A percentile compares a stretch with the other conserved stretches of the same genome.
Conservation (phyloP, 83 land plant genomes). For the Diphasiastrum complanatum region DNA sequence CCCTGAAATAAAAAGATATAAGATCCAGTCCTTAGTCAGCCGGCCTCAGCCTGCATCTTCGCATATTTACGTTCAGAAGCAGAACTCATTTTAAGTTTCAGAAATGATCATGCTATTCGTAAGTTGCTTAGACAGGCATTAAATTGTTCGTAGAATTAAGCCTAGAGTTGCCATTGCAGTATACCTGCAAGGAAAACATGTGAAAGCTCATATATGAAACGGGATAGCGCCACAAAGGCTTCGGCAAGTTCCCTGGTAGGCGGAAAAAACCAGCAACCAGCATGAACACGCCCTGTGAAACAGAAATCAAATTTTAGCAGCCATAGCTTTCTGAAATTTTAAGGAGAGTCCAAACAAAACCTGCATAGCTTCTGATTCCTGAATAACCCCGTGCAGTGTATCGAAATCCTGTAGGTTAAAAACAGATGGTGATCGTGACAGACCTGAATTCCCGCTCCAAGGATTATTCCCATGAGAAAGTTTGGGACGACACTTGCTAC, state of each 20-base stretch:
- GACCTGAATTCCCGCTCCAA: constrained; percentile 42
- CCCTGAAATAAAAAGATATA: too few species aligned
- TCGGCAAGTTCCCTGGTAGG: constrained; percentile 50
- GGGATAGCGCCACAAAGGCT: constrained; percentile 74
- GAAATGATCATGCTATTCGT: background rate
- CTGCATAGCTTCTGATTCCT: background rate
- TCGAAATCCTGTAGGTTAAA: background rate
- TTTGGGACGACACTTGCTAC: constrained; percentile 44
- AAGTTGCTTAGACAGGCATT: background rate
- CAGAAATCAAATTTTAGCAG: background rate
- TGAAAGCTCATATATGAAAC: constrained; percentile 78
- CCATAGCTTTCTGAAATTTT: background rate
- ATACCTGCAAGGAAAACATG: constrained; percentile 64
- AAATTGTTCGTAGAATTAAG: background rate
- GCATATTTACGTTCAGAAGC: background rate
- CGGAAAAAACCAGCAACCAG: constrained; percentile 78
- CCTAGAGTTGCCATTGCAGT: background rate
- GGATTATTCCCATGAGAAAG: constrained; percentile 40
- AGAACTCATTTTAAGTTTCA: background rate
- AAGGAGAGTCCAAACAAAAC: background rate
- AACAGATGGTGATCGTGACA: constrained; percentile 14
- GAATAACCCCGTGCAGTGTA: background rate
- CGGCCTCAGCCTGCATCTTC: background rate
- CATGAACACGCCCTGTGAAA: constrained; percentile 69
- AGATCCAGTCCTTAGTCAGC: too few species aligned